Conservation (phyloP, 805 yeast genomes). For the Starmerella ratchasimensis region DNA sequence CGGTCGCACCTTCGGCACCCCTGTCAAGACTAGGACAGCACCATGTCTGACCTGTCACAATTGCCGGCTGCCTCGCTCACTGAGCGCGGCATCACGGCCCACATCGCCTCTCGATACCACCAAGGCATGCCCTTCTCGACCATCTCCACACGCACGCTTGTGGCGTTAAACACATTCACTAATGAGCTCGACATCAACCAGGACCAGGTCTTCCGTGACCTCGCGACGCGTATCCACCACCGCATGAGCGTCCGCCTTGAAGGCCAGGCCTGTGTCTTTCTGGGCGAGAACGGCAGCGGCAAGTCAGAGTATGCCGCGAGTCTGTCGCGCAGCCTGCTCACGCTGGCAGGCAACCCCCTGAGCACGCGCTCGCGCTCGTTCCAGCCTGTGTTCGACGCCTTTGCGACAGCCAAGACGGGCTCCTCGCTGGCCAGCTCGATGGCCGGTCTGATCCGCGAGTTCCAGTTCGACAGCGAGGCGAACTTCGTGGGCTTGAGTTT, state of each 20-base stretch:
- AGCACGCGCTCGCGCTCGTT: constrained; percentile 26
- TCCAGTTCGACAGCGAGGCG: constrained; percentile 36
- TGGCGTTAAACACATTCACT: constrained; percentile 29
- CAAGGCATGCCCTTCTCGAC: constrained; percentile 31
- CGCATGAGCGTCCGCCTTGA: constrained; percentile 28
- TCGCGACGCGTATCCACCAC: constrained; percentile 29
- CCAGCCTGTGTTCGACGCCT: constrained; percentile 27
- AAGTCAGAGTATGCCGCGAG: constrained; percentile 28
- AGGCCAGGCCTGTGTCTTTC: constrained; percentile 28
- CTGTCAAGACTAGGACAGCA: no score
- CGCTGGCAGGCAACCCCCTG: constrained; percentile 28
- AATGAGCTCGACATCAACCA: constrained; percentile 27
- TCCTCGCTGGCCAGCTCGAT: constrained; percentile 31
- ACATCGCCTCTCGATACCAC: constrained; percentile 31
- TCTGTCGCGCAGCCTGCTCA: constrained; percentile 23
- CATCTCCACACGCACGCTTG: constrained; percentile 28
- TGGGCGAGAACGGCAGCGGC: constrained; percentile 32
- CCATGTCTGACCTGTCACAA: constrained; percentile 27
- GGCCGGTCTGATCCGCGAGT: constrained; percentile 42
- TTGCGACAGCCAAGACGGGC: constrained; percentile 30
- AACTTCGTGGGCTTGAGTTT: constrained; percentile 40
- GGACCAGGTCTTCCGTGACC: constrained; percentile 26
- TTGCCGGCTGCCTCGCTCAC: constrained; percentile 27
- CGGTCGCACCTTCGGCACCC: no score
- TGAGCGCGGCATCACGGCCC: constrained; percentile 31